These are phyloP conservation scores for Apiotrichum mycotoxinovorans DNA, from an alignment of 1,284 basidiomycete genomes.

Conservation along the genomic window DNA sequence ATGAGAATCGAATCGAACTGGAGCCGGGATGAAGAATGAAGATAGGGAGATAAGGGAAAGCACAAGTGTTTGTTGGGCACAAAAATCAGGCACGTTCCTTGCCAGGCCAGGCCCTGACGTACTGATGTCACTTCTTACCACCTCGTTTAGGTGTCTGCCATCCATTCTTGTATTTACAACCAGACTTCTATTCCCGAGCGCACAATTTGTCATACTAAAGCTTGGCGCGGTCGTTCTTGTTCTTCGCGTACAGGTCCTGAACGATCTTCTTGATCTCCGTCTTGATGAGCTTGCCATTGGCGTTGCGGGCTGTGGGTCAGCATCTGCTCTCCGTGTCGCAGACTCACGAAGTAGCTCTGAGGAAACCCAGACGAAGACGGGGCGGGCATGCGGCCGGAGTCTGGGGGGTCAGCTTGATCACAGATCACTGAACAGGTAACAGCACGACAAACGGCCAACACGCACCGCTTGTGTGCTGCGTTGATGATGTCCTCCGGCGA, in stretches of 20 bases:
- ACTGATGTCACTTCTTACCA: too few relatives aligned
- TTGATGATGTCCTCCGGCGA: conserved; percentile 7
- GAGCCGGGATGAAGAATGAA: too few relatives aligned
- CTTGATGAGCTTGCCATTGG: conserved; percentile 10
- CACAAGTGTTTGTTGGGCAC: too few relatives aligned
- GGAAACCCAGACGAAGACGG: conserved; percentile 12
- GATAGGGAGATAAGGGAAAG: too few relatives aligned
- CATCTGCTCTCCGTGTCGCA: too few relatives aligned
- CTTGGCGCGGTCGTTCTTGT: neutral
- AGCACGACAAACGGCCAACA: neutral
- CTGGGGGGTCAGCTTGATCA: neutral
- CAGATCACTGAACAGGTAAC: too few relatives aligned
- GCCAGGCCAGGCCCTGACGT: too few relatives aligned
- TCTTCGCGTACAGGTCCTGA: neutral
- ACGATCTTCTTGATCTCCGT: conserved; percentile 8
- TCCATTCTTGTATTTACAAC: too few relatives aligned
- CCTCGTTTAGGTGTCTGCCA: too few relatives aligned
- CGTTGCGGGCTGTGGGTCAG: conserved; percentile 2
- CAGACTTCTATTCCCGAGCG: too few relatives aligned
- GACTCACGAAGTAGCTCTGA: conserved; percentile 15
- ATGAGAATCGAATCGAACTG: too few relatives aligned
- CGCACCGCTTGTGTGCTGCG: conserved; percentile 8
- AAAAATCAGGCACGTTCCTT: too few relatives aligned
- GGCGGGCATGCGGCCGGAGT: conserved; percentile 15
- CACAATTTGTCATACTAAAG: neutral